Percentiles rank a stretch among this genome's conserved stretches.
These are phyloP conservation scores for Bruguiera hainesii DNA, from an alignment of 441 rosid species.

Conservation along the genomic window DNA sequence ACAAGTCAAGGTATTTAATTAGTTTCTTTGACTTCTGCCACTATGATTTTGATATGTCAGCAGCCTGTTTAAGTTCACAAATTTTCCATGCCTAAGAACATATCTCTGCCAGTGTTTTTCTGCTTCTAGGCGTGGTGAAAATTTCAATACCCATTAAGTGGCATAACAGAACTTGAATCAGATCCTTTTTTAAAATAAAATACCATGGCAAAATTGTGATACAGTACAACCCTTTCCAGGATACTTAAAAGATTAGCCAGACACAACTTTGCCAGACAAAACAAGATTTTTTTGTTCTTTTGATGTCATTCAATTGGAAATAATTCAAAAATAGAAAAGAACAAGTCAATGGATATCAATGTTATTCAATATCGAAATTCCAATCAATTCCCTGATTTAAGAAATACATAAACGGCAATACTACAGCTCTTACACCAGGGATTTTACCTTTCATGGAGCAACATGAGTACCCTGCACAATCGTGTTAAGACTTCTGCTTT, in stretches of 20 bases:
- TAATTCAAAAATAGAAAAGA: conserved; percentile 15
- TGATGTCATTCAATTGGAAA: conserved; percentile 18
- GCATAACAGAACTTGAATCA: neutral
- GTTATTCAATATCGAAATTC: conserved; percentile 64
- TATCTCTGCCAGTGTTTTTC: neutral
- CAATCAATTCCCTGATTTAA: conserved; percentile 65
- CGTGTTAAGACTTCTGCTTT: conserved; percentile 44
- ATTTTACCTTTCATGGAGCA: conserved; percentile 67
- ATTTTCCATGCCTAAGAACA: too few species aligned
- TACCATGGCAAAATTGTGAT: neutral
- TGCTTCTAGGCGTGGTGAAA: neutral
- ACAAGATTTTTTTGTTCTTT: neutral
- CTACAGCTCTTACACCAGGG: conserved; percentile 63
- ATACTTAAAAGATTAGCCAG: neutral
- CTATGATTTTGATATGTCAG: neutral
- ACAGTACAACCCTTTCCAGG: neutral
- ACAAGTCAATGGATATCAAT: conserved; percentile 43
- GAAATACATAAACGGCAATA: conserved; percentile 69
- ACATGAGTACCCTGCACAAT: conserved; percentile 66
- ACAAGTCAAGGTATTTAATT: neutral
- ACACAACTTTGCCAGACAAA: neutral
- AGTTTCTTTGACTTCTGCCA: neutral
- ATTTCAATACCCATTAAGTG: neutral
- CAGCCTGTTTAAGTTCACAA: too few species aligned
- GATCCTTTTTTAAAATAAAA: neutral